Percentiles rank a stretch among this genome's conserved stretches.
These are phyloP conservation scores for Globisporangium apiculatum DNA, from an alignment of 352 stramenopile species.

Conservation along the genomic window DNA sequence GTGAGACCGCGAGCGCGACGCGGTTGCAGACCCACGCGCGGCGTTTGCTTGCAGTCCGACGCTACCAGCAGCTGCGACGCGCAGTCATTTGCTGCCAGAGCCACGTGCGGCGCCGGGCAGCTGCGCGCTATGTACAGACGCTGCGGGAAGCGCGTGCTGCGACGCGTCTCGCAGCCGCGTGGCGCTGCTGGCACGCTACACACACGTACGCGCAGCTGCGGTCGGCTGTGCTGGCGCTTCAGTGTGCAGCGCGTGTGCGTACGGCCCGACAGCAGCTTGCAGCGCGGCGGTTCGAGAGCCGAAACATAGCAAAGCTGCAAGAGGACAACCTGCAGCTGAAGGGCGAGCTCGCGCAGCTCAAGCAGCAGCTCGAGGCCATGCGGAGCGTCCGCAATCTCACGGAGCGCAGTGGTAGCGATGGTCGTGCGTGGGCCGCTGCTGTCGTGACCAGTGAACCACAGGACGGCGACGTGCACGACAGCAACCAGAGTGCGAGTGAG, in stretches of 20 bases:
- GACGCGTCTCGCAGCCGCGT: slow-evolving; percentile 28
- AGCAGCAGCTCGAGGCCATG: slow-evolving; percentile 49
- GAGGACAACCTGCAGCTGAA: slow-evolving; percentile 72
- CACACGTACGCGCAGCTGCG: slow-evolving; percentile 24
- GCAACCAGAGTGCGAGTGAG: slow-evolving; percentile 1
- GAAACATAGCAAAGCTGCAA: slow-evolving; percentile 66
- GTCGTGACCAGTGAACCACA: background rate
- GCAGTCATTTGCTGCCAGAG: slow-evolving; percentile 43
- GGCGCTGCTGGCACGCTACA: slow-evolving; percentile 26
- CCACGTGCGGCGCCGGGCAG: slow-evolving; percentile 33
- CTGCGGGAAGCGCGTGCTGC: slow-evolving; percentile 39
- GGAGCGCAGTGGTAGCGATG: background rate
- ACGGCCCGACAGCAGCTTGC: slow-evolving; percentile 32
- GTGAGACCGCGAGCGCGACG: slow-evolving; percentile 22
- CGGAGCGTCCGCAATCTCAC: slow-evolving; percentile 3
- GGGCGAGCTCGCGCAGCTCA: slow-evolving; percentile 46
- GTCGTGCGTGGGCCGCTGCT: no score
- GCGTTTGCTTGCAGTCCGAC: slow-evolving; percentile 24
- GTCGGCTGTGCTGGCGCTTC: slow-evolving; percentile 32
- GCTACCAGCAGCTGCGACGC: slow-evolving; percentile 30
- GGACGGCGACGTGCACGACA: slow-evolving; percentile 7
- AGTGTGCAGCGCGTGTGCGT: slow-evolving; percentile 42
- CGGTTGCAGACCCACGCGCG: slow-evolving; percentile 43
- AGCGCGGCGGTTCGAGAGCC: slow-evolving; percentile 51
- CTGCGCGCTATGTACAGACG: slow-evolving; percentile 23